Base-by-base conservation (phyloP, 1,139 yeast species). In the Diutina neorugosa region DNA sequence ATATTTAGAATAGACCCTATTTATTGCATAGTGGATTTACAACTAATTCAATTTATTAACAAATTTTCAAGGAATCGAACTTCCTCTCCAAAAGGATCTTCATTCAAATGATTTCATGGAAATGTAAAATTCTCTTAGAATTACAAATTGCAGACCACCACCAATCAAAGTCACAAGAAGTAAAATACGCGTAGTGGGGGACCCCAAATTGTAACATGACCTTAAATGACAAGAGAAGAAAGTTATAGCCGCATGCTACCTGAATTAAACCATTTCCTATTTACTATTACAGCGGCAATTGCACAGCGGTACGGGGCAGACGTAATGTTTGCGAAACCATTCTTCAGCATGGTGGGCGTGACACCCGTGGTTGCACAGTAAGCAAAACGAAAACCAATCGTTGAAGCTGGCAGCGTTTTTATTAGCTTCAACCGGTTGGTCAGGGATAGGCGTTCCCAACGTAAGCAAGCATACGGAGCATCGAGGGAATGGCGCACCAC, bases 231-330 rank as follows among this genome's bases (percentile, higher is more conserved):
- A n/a, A n/a, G n/a, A 23, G 25, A 23, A 4, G 25, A 7, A 23
- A 23, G 25, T 23, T 23, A 4, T 23, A n/a, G 9, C 4, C 12
- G n/a, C 3, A 9, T 4, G n/a, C 4, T n/a, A 31, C 37, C 0
- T 11, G n/a, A 31, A 11, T 9, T 31, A 11, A 31, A 11, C 12
- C n/a, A 31, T 1, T 9, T 11, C 14, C 41, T 44, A 62, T 53
- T 70, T 72, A 60, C 76, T 78, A 59, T 82, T 86, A 65, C 98
- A 91, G 53, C 81, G 73, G 63, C 98, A 93, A 52, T 77, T 74
- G 62, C 98, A 93, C 53, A 90, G 96, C 0, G 98, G 96, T 2
- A 91, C 96, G 0, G 98, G 97, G 63, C 98, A 93, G 2, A 87
- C 80, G 55, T 78, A 80, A 61, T 91, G 96, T 64, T 84, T 84